These are phyloP conservation scores for Saraca asoca DNA, from an alignment of 331 rosid species.

Conservation along the genomic window DNA sequence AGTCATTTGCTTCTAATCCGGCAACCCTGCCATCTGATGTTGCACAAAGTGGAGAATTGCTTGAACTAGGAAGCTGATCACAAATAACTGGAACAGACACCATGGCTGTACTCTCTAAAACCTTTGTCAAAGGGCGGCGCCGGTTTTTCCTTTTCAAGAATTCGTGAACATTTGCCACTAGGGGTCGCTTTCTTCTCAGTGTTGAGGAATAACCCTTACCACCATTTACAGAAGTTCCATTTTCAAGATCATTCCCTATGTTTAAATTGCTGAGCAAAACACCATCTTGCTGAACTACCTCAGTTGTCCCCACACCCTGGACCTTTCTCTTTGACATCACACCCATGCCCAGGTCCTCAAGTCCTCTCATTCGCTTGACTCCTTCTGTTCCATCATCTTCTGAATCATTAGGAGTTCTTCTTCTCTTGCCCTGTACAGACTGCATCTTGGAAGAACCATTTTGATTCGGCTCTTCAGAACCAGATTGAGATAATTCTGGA, in stretches of 20 bases:
- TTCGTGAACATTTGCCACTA: conserved; percentile 67
- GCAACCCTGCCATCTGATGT: conserved; percentile 55
- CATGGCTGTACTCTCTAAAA: conserved; percentile 86
- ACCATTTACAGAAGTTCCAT: conserved; percentile 67
- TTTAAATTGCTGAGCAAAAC: conserved; percentile 55
- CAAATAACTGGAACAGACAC: conserved; percentile 72
- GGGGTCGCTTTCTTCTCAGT: conserved; percentile 78
- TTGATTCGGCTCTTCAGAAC: conserved; percentile 84
- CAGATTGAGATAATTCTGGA: conserved; percentile 87
- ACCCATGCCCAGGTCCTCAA: conserved; percentile 83
- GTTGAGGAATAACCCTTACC: conserved; percentile 48
- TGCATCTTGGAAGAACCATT: conserved; percentile 69
- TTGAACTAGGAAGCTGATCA: conserved; percentile 64
- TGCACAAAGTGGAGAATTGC: conserved; percentile 54
- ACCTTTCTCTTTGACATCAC: conserved; percentile 59
- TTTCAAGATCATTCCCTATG: conserved; percentile 44
- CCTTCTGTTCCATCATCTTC: conserved; percentile 99
- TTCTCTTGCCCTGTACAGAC: conserved; percentile 71
- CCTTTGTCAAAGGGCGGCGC: conserved; percentile 78
- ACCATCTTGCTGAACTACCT: conserved; percentile 57
- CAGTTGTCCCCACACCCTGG: conserved; percentile 53
- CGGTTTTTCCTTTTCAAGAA: conserved; percentile 68
- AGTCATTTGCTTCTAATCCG: conserved; percentile 52
- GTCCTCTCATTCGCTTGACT: conserved; percentile 96
- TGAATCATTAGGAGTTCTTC: conserved; percentile 93